Percentiles rank a stretch among this genome's conserved stretches.
Evolutionary conservation across 257 asterid genomes (phyloP).

Genomic region (Anisodus acutangulus): DNA sequence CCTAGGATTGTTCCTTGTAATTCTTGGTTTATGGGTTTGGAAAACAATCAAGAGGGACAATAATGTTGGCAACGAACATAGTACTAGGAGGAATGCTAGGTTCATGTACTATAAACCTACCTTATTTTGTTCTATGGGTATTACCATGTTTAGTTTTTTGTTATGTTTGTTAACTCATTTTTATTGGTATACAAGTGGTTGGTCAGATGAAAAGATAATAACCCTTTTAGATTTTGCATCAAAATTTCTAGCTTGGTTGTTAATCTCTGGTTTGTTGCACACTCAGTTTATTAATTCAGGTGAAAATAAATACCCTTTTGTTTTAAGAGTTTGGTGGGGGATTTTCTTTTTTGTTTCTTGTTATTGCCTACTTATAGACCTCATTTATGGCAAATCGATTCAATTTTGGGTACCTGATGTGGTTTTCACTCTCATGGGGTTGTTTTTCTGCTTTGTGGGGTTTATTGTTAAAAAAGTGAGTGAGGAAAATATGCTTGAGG

Average conservation of each 20-base stretch:
- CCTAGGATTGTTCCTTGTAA: constrained; percentile 43
- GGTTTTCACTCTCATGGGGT: constrained; percentile 50
- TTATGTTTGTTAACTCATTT: constrained; percentile 57
- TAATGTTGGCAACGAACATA: constrained; percentile 36
- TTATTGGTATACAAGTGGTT: constrained; percentile 67
- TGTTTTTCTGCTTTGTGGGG: constrained; percentile 58
- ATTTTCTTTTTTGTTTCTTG: constrained; percentile 60
- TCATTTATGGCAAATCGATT: constrained; percentile 47
- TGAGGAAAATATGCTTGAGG: constrained; percentile 50
- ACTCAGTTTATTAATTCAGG: constrained; percentile 44
- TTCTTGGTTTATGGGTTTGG: constrained; percentile 48
- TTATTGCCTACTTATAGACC: constrained; percentile 64
- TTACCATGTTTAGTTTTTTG: constrained; percentile 55
- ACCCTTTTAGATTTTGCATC: constrained; percentile 59
- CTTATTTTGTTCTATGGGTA: constrained; percentile 48
- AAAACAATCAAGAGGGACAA: constrained; percentile 33
- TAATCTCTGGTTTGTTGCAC: constrained; percentile 55
- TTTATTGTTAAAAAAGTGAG: constrained; percentile 42
- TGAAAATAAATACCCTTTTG: constrained; percentile 58
- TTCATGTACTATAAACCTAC: constrained; percentile 43
- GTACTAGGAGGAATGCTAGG: constrained; percentile 30
- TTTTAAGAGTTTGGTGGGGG: constrained; percentile 77
- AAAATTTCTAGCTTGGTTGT: constrained; percentile 64
- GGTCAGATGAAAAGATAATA: constrained; percentile 70
- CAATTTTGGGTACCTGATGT: constrained; percentile 71